These are phyloP conservation scores for Myrica gale DNA, from an alignment of 306 rosid genomes.

Conservation along the genomic window DNA sequence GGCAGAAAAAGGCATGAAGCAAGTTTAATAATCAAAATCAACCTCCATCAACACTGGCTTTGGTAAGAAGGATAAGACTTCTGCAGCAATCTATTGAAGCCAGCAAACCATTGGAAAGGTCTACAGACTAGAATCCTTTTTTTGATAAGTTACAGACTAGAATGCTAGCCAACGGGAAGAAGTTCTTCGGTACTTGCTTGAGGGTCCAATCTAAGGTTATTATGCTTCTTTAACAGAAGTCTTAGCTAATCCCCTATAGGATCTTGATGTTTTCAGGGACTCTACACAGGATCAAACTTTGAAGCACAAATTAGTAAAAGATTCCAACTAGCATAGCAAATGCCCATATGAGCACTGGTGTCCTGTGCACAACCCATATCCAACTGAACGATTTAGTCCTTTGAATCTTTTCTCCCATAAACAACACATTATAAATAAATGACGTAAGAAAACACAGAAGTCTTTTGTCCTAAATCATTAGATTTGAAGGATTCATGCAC, in stretches of 20 bases:
- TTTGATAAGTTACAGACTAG: no score
- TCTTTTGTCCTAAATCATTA: background rate
- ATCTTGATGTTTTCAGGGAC: background rate
- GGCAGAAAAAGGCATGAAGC: background rate
- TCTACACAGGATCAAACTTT: background rate
- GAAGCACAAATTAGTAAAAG: background rate
- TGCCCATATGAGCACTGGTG: no score
- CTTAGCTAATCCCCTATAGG: background rate
- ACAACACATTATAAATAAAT: no score
- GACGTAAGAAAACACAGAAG: background rate
- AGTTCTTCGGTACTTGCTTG: no score
- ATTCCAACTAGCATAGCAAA: background rate
- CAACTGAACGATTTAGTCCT: no score
- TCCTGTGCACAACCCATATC: no score
- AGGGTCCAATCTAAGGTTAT: no score
- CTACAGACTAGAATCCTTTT: no score
- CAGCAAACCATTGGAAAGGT: background rate
- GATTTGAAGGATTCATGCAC: background rate
- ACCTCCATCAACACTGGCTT: background rate
- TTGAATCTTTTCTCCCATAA: no score
- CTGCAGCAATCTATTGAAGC: background rate
- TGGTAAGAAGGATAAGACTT: background rate
- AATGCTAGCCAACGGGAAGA: no score
- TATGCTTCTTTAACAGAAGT: background rate
- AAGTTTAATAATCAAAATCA: no score